Evolutionary conservation across 1,284 basidiomycete genomes (phyloP), one percentile per base, ranked within the genome.

Genomic region (Vanrija sp.): DNA sequence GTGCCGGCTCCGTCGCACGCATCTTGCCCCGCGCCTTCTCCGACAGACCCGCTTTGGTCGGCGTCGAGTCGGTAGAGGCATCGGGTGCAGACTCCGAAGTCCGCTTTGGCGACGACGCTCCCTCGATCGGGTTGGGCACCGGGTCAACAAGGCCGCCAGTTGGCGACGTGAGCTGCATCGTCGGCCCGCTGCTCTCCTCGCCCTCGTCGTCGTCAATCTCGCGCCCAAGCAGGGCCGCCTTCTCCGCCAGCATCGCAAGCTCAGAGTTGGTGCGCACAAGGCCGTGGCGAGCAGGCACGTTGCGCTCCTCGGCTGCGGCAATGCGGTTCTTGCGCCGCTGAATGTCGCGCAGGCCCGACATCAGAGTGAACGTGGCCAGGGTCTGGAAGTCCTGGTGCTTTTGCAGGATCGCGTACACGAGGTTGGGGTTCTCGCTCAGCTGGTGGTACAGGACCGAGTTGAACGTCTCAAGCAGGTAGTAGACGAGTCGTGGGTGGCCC

Each of bases 21-120:
- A 90, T 87, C 77, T 96, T 96, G 0, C 93, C 93, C 55, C 85
- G 80, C 0, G 83, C 89, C 69, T 94, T 95, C 69, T 92, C 89
- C 37, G 87, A 89, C 49, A 83, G 8, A 14, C 31, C 31, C 2
- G 31, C 31, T 14, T 31, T 70, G 7, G 70, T 72, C 14, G 73
- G 65, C n/a, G 66, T 63, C 16, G 31, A 59, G 57, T 25, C 10
- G 39, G 41, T 35, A 38, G 49, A 48, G 12, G 53, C 47, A 22
- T 42, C 16, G 18, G 57, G 38, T 49, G 45, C n/a, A n/a, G 18
- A 19, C 38, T 41, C 50, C 25, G 31, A 25, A 12, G 42, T 31
- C 4, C 31, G 31, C 31, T 31, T 44, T 37, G 35, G 56, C 39
- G 54, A 56, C 4, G 31, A 31, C 31, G 31, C 31, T 9, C 31